A percentile compares a stretch with the other conserved stretches of the same genome.
Evolutionary conservation across 192 early-diverging fungal genomes (phyloP).

Genomic region (Coemansia sp.): DNA sequence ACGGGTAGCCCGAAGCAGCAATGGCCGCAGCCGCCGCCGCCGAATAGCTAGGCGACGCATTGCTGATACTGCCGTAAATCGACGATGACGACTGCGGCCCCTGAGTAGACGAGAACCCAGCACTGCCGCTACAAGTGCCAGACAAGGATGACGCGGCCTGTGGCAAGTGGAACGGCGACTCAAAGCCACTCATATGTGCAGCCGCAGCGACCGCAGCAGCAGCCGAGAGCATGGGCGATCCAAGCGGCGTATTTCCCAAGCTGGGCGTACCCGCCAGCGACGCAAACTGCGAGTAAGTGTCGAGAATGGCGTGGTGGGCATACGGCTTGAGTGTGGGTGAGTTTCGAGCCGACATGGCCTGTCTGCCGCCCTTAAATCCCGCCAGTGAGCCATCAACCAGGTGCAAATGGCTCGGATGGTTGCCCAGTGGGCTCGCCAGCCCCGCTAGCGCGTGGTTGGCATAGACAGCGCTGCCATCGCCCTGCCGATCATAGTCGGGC

Average conservation of each 20-base stretch:
- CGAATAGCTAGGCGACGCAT: neutral
- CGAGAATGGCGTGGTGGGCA: constrained; percentile 24
- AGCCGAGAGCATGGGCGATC: constrained; percentile 46
- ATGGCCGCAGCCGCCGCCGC: constrained; percentile 9
- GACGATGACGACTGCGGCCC: neutral
- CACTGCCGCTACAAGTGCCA: neutral
- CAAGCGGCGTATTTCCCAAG: constrained; percentile 45
- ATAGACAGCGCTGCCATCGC: constrained; percentile 39
- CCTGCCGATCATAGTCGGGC: constrained; percentile 55
- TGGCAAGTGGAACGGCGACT: constrained; percentile 48
- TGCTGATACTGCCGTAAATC: neutral
- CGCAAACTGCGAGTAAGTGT: constrained; percentile 54
- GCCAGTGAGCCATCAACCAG: neutral
- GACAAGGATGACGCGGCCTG: constrained; percentile 14
- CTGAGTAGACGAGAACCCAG: neutral
- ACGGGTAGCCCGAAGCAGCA: neutral
- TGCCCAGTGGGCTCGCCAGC: constrained; percentile 21
- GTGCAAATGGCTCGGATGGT: constrained; percentile 8
- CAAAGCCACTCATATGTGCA: constrained; percentile 41
- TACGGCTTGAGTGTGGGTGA: constrained; percentile 48
- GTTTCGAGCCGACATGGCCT: constrained; percentile 49
- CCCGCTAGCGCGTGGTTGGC: constrained; percentile 46
- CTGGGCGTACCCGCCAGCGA: constrained; percentile 50
- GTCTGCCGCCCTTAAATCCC: constrained; percentile 16
- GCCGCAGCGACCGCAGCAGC: neutral